phyloP scores from a whole-genome alignment of 306 rosid genomes.

The Pyrus pyrifolia region DNA sequence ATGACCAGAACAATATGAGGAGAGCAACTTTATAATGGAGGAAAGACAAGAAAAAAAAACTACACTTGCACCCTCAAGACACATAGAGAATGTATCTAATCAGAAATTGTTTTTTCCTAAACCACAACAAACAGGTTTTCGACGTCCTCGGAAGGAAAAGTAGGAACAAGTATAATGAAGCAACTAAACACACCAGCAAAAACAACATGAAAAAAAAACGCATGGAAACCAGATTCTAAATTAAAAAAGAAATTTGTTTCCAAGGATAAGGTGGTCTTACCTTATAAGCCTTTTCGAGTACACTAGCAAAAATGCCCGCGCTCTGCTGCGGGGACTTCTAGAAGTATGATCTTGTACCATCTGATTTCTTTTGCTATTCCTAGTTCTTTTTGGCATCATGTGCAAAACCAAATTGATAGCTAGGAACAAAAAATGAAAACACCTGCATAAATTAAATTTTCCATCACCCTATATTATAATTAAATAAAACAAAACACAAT shows the following conservation, averaged over 20 bases:
- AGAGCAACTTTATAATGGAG: not conserved
- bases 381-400: no score
- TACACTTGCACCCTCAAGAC: not conserved
- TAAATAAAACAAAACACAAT: no score
- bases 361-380: no score
- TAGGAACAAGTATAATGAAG: not conserved
- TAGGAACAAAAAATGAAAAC: no score
- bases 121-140: not conserved
- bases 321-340: no score
- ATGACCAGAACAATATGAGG: not conserved
- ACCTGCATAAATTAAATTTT: no score
- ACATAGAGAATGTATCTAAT: not conserved
- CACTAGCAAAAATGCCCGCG: no score
- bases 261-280: slow-evolving; percentile 18
- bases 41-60: not conserved
- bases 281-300: slow-evolving; percentile 90
- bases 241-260: not conserved
- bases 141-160: not conserved
- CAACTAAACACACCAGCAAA: not conserved
- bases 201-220: not conserved
- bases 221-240: not conserved
- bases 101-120: not conserved
- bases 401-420: no score
- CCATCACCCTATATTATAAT: no score
- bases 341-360: no score